Conservation (phyloP, 2,329 filamentous ascomycete genomes). For the Mollisiaceae sp. region DNA sequence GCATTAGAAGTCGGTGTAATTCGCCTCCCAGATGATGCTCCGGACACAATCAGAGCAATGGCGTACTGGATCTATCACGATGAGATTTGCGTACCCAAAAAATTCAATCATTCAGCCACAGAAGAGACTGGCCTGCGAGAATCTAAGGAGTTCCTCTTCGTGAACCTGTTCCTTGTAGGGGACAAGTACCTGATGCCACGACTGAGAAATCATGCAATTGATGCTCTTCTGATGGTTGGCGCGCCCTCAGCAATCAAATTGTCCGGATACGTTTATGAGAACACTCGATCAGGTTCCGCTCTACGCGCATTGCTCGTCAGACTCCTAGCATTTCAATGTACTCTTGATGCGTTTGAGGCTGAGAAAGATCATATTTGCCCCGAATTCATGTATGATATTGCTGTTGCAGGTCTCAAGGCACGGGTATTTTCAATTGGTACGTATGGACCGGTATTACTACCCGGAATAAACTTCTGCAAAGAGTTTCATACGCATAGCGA, state of each 20-base stretch:
- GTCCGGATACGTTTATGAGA: not conserved
- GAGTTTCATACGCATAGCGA: not conserved
- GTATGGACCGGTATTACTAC: not conserved
- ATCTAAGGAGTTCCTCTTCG: conserved; percentile 9
- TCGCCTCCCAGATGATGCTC: conserved; percentile 19
- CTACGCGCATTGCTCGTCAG: not conserved
- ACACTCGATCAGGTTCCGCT: not conserved
- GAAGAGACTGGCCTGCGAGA: not conserved
- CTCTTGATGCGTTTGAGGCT: too few relatives aligned
- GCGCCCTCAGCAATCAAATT: not conserved
- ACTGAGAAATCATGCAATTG: conserved; percentile 23
- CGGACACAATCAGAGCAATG: conserved; percentile 11
- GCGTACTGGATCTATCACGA: conserved; percentile 26
- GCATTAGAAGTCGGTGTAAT: conserved; percentile 10
- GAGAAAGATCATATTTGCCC: too few relatives aligned
- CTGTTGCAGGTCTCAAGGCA: too few relatives aligned
- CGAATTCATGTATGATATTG: too few relatives aligned
- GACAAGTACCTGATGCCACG: conserved; percentile 21
- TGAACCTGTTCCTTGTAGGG: conserved; percentile 21
- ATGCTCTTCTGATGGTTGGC: conserved; percentile 11
- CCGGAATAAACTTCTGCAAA: not conserved
- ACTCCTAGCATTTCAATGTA: too few relatives aligned
- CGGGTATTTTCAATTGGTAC: too few relatives aligned
- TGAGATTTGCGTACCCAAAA: conserved; percentile 17
- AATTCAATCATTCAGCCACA: not conserved